Conservation (phyloP, 2,329 filamentous ascomycete species). For the Cladophialophora yegresii region DNA sequence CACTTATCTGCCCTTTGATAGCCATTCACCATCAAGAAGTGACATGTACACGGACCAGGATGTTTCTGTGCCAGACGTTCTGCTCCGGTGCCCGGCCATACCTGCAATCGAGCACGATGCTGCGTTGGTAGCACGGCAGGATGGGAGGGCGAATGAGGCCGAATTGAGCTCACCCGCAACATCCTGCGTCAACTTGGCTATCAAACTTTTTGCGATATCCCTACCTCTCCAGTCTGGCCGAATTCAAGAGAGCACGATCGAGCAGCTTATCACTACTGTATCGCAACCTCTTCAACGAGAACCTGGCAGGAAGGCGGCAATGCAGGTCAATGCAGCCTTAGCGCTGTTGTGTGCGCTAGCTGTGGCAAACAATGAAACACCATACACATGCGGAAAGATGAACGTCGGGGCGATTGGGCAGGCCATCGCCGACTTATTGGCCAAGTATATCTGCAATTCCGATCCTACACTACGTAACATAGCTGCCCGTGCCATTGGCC, state of each 20-base stretch:
- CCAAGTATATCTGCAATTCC: conserved; percentile 74
- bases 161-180: conserved; percentile 68
- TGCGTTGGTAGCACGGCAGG: conserved; percentile 27
- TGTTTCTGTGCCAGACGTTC: conserved; percentile 33
- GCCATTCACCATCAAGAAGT: conserved; percentile 44
- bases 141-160: conserved; percentile 14
- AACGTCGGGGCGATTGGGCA: conserved; percentile 76
- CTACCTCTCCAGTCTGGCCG: conserved; percentile 86
- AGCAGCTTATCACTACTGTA: conserved; percentile 89
- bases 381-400: conserved; percentile 70
- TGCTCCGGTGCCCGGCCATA: conserved; percentile 30
- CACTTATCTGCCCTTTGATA: conserved; percentile 60
- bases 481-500: conserved; percentile 80
- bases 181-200: conserved; percentile 91
- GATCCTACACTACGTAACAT: conserved; percentile 85
- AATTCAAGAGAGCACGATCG: conserved; percentile 92
- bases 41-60: conserved; percentile 37
- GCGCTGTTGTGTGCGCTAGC: conserved; percentile 79
- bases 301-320: conserved; percentile 82
- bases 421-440: conserved; percentile 48
- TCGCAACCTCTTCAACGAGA: conserved; percentile 74
- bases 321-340: conserved; percentile 84
- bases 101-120: conserved; percentile 66
- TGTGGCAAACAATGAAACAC: conserved; percentile 79
- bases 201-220: conserved; percentile 87